Conservation (phyloP, 2,329 filamentous ascomycete genomes). For the Alternaria sp. region DNA sequence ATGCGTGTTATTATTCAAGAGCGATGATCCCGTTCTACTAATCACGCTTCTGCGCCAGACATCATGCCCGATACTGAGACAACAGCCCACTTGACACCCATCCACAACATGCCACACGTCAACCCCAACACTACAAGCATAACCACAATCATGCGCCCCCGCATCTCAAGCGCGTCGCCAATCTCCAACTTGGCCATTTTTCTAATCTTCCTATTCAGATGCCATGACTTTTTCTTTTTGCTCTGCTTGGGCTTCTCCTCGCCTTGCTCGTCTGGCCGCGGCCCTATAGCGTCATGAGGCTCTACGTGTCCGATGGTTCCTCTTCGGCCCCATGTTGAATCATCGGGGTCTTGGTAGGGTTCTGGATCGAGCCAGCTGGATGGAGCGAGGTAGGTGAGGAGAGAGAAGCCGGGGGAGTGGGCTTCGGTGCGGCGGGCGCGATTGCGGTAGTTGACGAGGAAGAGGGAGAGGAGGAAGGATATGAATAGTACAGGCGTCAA, state of each 20-base stretch:
- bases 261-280: constrained; percentile 7
- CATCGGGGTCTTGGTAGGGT: constrained; percentile 51
- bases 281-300: constrained; percentile 27
- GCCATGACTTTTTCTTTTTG: constrained; percentile 41
- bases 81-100: constrained; percentile 30
- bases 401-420: constrained; percentile 28
- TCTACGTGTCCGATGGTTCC: constrained; percentile 25
- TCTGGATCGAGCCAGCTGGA: constrained; percentile 47
- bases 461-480: constrained; percentile 69
- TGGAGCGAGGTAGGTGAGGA: constrained; percentile 31
- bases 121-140: constrained; percentile 49
- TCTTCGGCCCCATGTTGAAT: constrained; percentile 32
- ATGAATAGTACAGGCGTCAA: constrained; percentile 69
- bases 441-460: constrained; percentile 66
- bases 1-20: background rate
- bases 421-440: constrained; percentile 55
- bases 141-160: constrained; percentile 59
- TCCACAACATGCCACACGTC: constrained; percentile 20
- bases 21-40: background rate
- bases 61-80: background rate
- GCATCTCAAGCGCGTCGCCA: constrained; percentile 67
- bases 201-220: constrained; percentile 52
- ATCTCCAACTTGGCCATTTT: constrained; percentile 68
- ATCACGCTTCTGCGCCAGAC: background rate
- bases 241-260: constrained; percentile 7